phyloP scores from a whole-genome alignment of 768 basidiomycete genomes.

The Xanthoconium purpureum region DNA sequence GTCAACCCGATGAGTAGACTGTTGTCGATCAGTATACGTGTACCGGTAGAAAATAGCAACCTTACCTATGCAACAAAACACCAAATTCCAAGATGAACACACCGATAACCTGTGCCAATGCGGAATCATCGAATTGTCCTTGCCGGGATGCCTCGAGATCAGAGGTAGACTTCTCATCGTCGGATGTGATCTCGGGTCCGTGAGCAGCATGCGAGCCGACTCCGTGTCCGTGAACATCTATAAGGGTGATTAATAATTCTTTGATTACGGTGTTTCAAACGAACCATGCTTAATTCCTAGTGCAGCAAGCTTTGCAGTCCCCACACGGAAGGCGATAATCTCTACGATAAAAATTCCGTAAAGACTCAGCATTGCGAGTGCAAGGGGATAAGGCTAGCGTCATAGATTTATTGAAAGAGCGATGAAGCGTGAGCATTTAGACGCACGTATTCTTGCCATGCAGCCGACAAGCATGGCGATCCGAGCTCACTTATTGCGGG shows the following conservation, averaged over 20 bases:
- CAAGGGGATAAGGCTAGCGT: conserved; percentile 74
- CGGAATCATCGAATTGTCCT: conserved; percentile 37
- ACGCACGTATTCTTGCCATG: conserved; percentile 75
- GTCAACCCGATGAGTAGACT: conserved; percentile 88
- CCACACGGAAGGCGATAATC: conserved; percentile 84
- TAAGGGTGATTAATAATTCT: background rate
- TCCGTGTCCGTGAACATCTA: conserved; percentile 69
- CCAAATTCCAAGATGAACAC: conserved; percentile 94
- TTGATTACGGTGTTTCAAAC: conserved; percentile 7
- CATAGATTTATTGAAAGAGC: background rate
- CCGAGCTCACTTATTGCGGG: conserved; percentile 72
- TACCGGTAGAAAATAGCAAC: background rate
- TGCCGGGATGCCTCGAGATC: conserved; percentile 29
- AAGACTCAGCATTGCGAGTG: conserved; percentile 75
- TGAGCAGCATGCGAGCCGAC: conserved; percentile 61
- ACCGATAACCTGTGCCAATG: conserved; percentile 74
- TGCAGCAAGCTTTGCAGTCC: conserved; percentile 64
- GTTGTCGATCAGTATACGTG: background rate
- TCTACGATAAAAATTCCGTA: conserved; percentile 85
- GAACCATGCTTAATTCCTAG: conserved; percentile 64
- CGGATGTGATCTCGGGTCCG: conserved; percentile 52
- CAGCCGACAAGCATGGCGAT: conserved; percentile 63
- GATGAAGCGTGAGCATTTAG: background rate
- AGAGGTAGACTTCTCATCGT: conserved; percentile 10
- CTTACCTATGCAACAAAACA: conserved; percentile 76